Base-by-base conservation (phyloP, 2,329 filamentous ascomycete genomes). In the Alternaria metachromatica region DNA sequence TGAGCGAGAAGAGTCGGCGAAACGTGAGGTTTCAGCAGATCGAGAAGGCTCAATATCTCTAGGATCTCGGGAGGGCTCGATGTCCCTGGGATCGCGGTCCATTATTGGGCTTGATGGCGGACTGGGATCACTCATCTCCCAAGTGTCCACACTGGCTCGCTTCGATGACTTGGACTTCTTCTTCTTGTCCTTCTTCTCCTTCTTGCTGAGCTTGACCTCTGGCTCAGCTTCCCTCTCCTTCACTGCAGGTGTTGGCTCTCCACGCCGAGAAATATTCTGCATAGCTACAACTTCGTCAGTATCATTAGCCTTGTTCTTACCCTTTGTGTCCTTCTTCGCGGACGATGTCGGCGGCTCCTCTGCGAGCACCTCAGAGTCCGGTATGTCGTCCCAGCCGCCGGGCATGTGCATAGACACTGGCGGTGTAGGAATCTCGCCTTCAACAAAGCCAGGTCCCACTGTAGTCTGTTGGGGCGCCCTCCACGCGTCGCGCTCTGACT, bases 401-500 rank as follows among this genome's bases (percentile, higher is more conserved):
- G 90, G 89, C 77, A 90, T 87, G 60, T 87, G 84, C 46, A 83
- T 74, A 13, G 87, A 86, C 70, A 90, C 89, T 4, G 88, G 86
- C 4, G 89, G 89, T 18, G 83, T 81, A 57, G 71, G 66, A 65
- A 71, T 50, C 67, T 79, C 69, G 60, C 68, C 70, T 63, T 78
- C 77, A 15, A 83, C 76, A 65, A 81, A 81, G 18, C 78, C 79
- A 25, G 61, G 70, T 58, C 68, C 76, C 63, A 69, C 77, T 12
- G 63, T 48, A 2, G 58, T 63, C 6, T 64, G 56, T n/a, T 60
- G 30, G 18, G 60, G 54, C 21, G 30, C 10, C 21, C 58, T 57
- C n/a, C 72, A 75, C 9, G 73, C 67, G n/a, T 77, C 77, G 54
- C 81, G 67, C 62, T 84, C 81, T 15, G 81, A 81, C 7, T 81